Base-by-base conservation (phyloP, 441 rosid genomes). In the Viola pubescens region DNA sequence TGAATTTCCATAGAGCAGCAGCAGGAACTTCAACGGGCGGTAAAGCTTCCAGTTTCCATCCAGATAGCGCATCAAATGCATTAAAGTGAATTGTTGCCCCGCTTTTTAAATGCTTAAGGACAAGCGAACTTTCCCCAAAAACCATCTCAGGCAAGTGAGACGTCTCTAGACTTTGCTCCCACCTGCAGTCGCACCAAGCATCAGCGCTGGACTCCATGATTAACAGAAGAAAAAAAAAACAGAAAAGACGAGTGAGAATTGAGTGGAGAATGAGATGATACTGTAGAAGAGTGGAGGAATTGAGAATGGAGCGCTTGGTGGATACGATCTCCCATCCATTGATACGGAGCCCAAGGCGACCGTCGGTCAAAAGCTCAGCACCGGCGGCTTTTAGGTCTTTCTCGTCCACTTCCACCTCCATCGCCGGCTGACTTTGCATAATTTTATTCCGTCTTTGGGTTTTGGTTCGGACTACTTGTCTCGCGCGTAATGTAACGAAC, bases 1-100 rank as follows among this genome's bases (percentile, higher is more conserved):
- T 82, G 69, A 88, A 92, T 75, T 89, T 92, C 98, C 97, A 92
- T 74, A 82, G 42, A 12, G 84, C 95, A 0, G 97, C 98, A 4
- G 97, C 97, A 60, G 98, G 98, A 71, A 92, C 97, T 72, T 92
- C 95, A 73, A 94, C 96, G 0, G 98, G 92, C 2, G 96, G 97
- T 75, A 89, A 80, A 37, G 81, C 82, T 73, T 87, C 94, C 66
- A 86, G 62, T 74, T 87, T 87, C 91, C 97, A 87, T 13, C 91
- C 97, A 40, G 64, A 52, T 48, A 94, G 75, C 12, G 98, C 98
- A 72, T 94, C 97, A 73, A 88, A 83, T 2, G 97, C 94, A 67
- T 86, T 87, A 42, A 86, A 87, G 79, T 86, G 86, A 60, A 87
- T 79, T 71, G 82, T 79, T n/a, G 66, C 62, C 13, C 90, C 79